Evolutionary conservation across 495 filamentous ascomycete genomes (phyloP).

Genomic region (Podospora conica): DNA sequence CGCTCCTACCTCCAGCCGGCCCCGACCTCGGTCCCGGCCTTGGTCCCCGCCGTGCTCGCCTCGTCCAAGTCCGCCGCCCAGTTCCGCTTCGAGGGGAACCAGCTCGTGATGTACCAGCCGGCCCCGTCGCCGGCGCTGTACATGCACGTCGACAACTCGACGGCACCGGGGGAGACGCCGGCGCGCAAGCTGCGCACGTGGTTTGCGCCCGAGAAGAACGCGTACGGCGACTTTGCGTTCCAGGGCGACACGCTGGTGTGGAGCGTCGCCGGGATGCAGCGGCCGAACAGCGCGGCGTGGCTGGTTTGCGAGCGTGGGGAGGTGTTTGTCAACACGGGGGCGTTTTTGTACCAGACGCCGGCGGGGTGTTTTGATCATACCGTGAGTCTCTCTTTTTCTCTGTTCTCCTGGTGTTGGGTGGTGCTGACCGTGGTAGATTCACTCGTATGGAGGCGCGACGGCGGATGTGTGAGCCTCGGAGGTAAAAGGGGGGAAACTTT

Average conservation of each 20-base stretch:
- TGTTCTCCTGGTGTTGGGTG: background rate
- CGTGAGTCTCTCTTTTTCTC: conserved; percentile 26
- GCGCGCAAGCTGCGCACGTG: conserved; percentile 31
- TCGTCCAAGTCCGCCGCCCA: conserved; percentile 41
- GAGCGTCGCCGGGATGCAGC: conserved; percentile 31
- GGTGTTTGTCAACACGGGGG: conserved; percentile 46
- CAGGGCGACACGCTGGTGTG: conserved; percentile 44
- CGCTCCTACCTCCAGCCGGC: conserved; percentile 46
- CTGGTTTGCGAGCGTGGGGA: conserved; percentile 38
- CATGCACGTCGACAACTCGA: conserved; percentile 24
- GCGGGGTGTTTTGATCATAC: conserved; percentile 47
- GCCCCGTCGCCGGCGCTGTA: conserved; percentile 9
- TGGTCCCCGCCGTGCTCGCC: conserved; percentile 31
- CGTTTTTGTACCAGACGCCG: conserved; percentile 43
- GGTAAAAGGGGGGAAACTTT: too few relatives aligned
- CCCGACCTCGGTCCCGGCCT: conserved; percentile 26
- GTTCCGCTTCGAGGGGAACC: conserved; percentile 42
- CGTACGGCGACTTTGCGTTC: conserved; percentile 44
- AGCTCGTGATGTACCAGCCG: conserved; percentile 38
- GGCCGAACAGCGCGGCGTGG: conserved; percentile 44
- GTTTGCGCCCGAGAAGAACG: conserved; percentile 28
- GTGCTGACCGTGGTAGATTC: conserved; percentile 15
- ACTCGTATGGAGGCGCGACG: conserved; percentile 17
- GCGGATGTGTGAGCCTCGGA: conserved; percentile 11
- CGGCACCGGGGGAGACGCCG: conserved; percentile 30